Base-by-base conservation (phyloP, 2,329 filamentous ascomycete genomes). In the Polytolypa hystricis region DNA sequence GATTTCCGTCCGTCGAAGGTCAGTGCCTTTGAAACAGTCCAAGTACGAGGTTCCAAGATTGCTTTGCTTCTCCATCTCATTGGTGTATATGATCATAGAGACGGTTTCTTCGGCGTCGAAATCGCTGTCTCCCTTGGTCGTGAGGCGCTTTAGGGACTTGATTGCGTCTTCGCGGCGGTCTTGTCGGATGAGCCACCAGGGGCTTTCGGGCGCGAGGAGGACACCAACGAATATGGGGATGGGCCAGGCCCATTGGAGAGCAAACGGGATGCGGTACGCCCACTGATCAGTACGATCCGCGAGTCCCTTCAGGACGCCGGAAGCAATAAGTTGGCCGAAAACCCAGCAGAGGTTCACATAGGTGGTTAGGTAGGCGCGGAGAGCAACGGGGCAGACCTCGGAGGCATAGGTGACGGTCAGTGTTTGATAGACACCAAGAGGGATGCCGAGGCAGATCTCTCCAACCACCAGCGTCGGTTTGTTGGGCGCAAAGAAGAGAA, bases 91-190 rank as follows among this genome's bases (percentile, higher is more conserved):
- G 49, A 79, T 77, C 48, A 71, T 67, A 2, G 70, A 66, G 33
- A 93, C 69, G 0, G 84, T 91, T 61, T 91, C 84, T 43, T 93
- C 81, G 8, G 81, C 74, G 50, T 93, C 74, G 23, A 32, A 32
- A 11, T 32, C n/a, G 7, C 30, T 12, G 14, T 20, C 17, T 8
- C n/a, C 11, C 18, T 17, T 17, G 14, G 5, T n/a, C 12, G 12
- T 19, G 9, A 32, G 30, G 14, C 30, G 14, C 9, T 19, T 32
- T 16, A 63, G 46, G 4, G 60, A 43, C 35, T 55, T 56, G 45
- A 67, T 69, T 14, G 67, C 67, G 21, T 69, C 62, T 15, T 64
- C 56, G 0, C 61, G 55, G 8, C 59, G 57, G 2, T 62, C 64
- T 42, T 60, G 64, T 6, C 67, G 56, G 3, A 62, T 49, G n/a